phyloP scores from a whole-genome alignment of 768 basidiomycete species.

The Termitomyces sp. region DNA sequence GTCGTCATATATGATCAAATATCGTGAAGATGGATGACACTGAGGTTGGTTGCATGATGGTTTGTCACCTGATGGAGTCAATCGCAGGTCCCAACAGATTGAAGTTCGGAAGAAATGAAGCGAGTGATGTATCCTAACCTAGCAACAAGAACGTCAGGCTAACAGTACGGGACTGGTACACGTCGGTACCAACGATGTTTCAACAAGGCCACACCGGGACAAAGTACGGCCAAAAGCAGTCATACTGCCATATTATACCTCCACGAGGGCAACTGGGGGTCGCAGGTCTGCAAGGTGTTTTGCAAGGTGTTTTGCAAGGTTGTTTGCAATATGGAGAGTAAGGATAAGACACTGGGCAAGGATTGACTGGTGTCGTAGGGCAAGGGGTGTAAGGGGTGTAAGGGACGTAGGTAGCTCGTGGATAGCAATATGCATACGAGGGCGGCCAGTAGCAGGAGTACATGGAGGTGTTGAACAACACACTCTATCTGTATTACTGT shows the following conservation, averaged over 20 bases:
- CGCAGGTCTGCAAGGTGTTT: too few species aligned
- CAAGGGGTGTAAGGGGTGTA: neutral
- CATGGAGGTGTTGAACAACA: neutral
- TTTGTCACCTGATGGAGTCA: too few species aligned
- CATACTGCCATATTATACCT: too few species aligned
- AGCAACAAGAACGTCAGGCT: neutral
- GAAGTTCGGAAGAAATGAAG: too few species aligned
- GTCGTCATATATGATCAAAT: too few species aligned
- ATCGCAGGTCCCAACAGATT: too few species aligned
- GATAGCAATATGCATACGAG: neutral
- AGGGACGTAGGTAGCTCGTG: neutral
- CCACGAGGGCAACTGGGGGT: too few species aligned
- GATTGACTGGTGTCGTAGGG: neutral
- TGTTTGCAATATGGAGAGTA: neutral
- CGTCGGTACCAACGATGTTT: neutral
- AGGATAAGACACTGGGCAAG: neutral
- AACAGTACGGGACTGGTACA: neutral
- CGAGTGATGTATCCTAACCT: too few species aligned
- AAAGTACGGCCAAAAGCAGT: too few species aligned
- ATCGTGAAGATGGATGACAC: too few species aligned
- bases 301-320: too few species aligned
- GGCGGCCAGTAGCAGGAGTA: neutral
- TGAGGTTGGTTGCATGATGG: too few species aligned
- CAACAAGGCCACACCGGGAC: neutral
- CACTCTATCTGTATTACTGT: neutral